A percentile compares a stretch with the other conserved stretches of the same genome.
Conservation (phyloP, 805 yeast genomes). For the Teunomyces atbi region DNA sequence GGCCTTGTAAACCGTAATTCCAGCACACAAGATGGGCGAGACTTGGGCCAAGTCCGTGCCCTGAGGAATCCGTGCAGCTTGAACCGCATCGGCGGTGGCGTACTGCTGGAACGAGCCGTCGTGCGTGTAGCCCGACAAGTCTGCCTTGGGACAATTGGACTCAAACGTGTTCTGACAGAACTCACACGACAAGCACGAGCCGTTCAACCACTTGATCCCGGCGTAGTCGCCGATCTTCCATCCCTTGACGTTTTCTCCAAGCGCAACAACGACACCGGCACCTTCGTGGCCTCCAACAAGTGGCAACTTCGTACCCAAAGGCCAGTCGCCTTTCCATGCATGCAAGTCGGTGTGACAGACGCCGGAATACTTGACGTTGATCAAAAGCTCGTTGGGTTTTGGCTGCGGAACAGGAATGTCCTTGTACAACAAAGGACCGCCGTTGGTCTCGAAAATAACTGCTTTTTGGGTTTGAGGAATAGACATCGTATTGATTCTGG, state of each 20-base stretch:
- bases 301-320: constrained; percentile 69
- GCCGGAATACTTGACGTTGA: constrained; percentile 84
- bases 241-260: constrained; percentile 65
- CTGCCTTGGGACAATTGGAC: constrained; percentile 68
- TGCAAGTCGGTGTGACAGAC: constrained; percentile 94
- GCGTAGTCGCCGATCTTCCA: constrained; percentile 79
- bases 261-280: constrained; percentile 80
- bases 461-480: constrained; percentile 72
- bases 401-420: constrained; percentile 83
- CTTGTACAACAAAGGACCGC: constrained; percentile 58
- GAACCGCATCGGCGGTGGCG: constrained; percentile 84
- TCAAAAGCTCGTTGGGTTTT: constrained; percentile 70
- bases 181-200: constrained; percentile 76
- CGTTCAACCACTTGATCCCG: constrained; percentile 82
- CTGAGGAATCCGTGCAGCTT: constrained; percentile 76
- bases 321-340: constrained; percentile 96
- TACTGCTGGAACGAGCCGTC: constrained; percentile 92
- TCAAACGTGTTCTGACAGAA: constrained; percentile 66
- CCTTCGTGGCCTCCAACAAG: constrained; percentile 90
- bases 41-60: constrained; percentile 72
- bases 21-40: constrained; percentile 87
- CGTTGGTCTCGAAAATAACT: constrained; percentile 62
- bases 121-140: constrained; percentile 74
- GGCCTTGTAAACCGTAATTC: constrained; percentile 89
- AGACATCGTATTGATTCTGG: constrained; percentile 5